Evolutionary conservation across 306 rosid species (phyloP).

Genomic region (Acacia confusa): DNA sequence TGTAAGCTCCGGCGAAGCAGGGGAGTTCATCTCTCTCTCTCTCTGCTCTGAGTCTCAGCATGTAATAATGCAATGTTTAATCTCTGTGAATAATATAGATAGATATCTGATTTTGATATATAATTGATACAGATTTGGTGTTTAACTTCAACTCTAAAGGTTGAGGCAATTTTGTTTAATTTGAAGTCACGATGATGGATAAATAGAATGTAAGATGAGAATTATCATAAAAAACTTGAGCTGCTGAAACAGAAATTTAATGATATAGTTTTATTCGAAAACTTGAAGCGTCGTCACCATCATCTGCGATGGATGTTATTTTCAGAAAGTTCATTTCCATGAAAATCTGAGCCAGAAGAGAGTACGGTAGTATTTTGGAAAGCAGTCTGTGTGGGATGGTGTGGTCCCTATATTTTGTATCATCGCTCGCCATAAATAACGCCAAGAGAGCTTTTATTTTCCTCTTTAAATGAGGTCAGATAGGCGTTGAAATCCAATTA

Average conservation of each 20-base stretch:
- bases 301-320: not conserved
- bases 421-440: not conserved
- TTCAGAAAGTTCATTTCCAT: not conserved
- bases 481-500: not conserved
- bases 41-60: not conserved
- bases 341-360: not conserved
- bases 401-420: not conserved
- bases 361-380: not conserved
- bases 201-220: not conserved
- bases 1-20: slow-evolving; percentile 22
- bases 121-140: slow-evolving; percentile 15
- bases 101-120: no score
- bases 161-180: not conserved
- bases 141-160: slow-evolving; percentile 1
- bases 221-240: not conserved
- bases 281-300: slow-evolving; percentile 17
- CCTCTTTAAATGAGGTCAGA: slow-evolving; percentile 2
- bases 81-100: not conserved
- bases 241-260: not conserved
- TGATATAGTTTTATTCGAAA: slow-evolving; percentile 4
- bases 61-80: slow-evolving; percentile 22
- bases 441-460: not conserved
- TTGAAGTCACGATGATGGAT: not conserved
- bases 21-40: not conserved
- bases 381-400: no score